These are phyloP conservation scores for Pyrenula massariospora DNA, from an alignment of 495 filamentous ascomycete genomes.

Conservation along the genomic window DNA sequence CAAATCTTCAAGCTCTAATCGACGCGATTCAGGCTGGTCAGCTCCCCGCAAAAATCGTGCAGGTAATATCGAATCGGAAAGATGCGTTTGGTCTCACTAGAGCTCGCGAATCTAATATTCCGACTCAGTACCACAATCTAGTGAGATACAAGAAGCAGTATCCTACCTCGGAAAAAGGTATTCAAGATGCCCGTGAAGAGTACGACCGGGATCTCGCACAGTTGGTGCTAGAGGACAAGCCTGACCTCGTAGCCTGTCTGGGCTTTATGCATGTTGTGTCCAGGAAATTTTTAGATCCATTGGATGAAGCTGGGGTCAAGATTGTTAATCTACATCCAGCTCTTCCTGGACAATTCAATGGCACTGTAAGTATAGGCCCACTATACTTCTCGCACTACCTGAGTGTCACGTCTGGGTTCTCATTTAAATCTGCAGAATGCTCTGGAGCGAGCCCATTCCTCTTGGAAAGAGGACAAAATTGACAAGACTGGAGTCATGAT, in stretches of 20 bases:
- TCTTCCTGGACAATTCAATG: conserved; percentile 64
- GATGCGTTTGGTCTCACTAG: conserved; percentile 68
- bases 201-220: conserved; percentile 77
- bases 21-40: conserved; percentile 46
- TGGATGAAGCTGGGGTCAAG: conserved; percentile 44
- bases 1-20: conserved; percentile 86
- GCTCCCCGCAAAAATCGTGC: conserved; percentile 55
- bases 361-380: conserved; percentile 35
- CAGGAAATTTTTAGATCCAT: conserved; percentile 50
- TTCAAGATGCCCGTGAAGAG: conserved; percentile 42
- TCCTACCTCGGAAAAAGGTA: conserved; percentile 26
- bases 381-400: background rate
- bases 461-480: conserved; percentile 59
- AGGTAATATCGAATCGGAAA: conserved; percentile 75
- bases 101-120: conserved; percentile 57
- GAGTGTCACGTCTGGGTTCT: too few species aligned
- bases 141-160: conserved; percentile 51
- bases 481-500: conserved; percentile 87
- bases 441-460: conserved; percentile 67
- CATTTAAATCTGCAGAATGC: conserved; percentile 44
- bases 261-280: conserved; percentile 49
- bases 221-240: conserved; percentile 52
- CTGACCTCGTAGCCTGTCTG: conserved; percentile 57
- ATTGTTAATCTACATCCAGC: conserved; percentile 88
- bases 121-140: conserved; percentile 79